Evolutionary conservation across 2,329 filamentous ascomycete genomes (phyloP).

Genomic region (Byssochlamys sp.): DNA sequence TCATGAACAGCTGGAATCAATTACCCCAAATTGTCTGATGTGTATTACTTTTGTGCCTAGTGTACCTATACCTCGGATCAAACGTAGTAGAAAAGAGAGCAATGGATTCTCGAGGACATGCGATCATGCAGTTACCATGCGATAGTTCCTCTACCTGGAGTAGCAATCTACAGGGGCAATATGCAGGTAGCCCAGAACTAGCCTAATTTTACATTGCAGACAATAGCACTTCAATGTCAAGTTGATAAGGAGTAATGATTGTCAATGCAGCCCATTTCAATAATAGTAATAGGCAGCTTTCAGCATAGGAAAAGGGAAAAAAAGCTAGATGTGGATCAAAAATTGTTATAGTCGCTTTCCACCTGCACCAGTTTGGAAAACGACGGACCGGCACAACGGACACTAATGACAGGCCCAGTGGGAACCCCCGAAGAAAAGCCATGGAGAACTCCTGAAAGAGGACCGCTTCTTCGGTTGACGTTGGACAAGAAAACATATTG

Average conservation of each 20-base stretch:
- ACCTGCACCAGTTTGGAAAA: not conserved
- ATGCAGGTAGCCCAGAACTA: not conserved
- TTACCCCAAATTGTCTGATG: too few relatives aligned
- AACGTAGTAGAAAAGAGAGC: too few relatives aligned
- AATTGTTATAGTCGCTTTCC: not conserved
- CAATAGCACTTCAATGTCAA: not conserved
- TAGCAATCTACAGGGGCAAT: not conserved
- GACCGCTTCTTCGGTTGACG: not conserved
- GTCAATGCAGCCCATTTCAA: not conserved
- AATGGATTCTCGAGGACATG: too few relatives aligned
- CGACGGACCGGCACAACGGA: not conserved
- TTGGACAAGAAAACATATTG: not conserved
- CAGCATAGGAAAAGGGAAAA: too few relatives aligned
- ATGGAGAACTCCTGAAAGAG: not conserved
- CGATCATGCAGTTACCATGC: not conserved
- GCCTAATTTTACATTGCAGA: not conserved
- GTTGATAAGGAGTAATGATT: not conserved
- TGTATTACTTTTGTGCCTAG: too few relatives aligned
- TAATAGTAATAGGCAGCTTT: not conserved
- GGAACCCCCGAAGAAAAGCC: not conserved
- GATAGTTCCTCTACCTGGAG: not conserved
- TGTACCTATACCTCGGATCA: too few relatives aligned
- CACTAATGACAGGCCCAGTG: not conserved
- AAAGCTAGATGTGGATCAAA: not conserved
- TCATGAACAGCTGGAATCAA: too few relatives aligned